Evolutionary conservation across 2,329 filamentous ascomycete species (phyloP), one percentile per base, ranked within the genome.

Genomic region (Elsinoe necatrix): DNA sequence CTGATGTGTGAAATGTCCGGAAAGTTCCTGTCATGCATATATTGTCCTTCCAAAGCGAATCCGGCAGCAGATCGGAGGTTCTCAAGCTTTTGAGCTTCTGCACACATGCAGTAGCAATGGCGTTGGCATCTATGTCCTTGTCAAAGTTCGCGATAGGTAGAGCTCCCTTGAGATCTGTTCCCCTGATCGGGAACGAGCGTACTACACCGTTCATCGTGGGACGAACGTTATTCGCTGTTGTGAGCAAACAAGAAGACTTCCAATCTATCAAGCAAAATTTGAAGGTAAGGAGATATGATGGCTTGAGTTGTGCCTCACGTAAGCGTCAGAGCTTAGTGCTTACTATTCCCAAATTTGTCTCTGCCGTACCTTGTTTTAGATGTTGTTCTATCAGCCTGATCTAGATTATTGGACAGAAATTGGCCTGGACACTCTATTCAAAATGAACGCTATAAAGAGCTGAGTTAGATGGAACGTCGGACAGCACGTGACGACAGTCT

Each of bases 1-100:
- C 60, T 50, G 67, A 65, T 11, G 75, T 74, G 61, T 77, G 75
- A 14, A 79, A 62, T 0, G 81, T 84, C 34, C 73, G 77, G 25
- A 81, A 72, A 27, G 80, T 74, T 75, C 80, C 82, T 0, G 77
- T 75, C 11, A 83, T 63, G 7, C 71, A 75, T 2, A 84, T 72
- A 56, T 83, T 77, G 63, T 84, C 81, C 37, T 80, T 72, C 80
- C 80, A 84, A 4, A 65, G 57, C 0, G 59, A 58, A 52, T 63
- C 61, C 8, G 18, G 29, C n/a, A 54, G 39, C 8, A 58, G 39
- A 23, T 60, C 31, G 3, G 37, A 20, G 23, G 39, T 21, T 20
- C 54, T 27, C 5, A 60, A 20, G 8, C 57, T 27, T 2, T 47
- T n/a, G 5, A 54, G 50, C 9, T 16, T 23, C 8, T 27, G 31